Percentiles rank a stretch among this genome's conserved stretches.
These are phyloP conservation scores for Sungouiozyma intestinalis DNA, from an alignment of 805 yeast species.

Conservation along the genomic window DNA sequence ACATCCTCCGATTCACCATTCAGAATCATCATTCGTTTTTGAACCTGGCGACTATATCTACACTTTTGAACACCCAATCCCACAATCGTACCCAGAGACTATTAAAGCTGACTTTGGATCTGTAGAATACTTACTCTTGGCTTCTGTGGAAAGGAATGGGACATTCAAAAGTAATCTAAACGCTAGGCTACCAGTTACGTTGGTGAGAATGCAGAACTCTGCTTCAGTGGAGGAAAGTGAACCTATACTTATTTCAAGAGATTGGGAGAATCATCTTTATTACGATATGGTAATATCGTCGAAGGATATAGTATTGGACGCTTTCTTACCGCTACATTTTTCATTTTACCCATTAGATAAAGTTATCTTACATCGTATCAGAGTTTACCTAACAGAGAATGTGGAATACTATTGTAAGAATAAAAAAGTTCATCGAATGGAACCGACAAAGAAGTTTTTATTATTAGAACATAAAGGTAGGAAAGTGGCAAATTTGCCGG, in stretches of 20 bases:
- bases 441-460: slow-evolving; percentile 74
- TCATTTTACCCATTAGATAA: slow-evolving; percentile 80
- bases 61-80: slow-evolving; percentile 83
- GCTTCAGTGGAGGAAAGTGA: slow-evolving; percentile 79
- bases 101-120: slow-evolving; percentile 71
- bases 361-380: slow-evolving; percentile 70
- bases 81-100: slow-evolving; percentile 74
- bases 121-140: slow-evolving; percentile 61
- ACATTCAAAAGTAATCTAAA: slow-evolving; percentile 70
- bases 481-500: slow-evolving; percentile 26
- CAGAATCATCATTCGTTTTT: slow-evolving; percentile 37
- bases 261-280: slow-evolving; percentile 87
- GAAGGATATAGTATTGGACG: slow-evolving; percentile 75
- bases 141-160: slow-evolving; percentile 64
- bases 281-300: slow-evolving; percentile 90
- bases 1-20: background rate
- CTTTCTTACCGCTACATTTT: slow-evolving; percentile 75
- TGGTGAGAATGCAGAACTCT: slow-evolving; percentile 71
- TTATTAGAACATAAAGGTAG: slow-evolving; percentile 72
- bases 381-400: slow-evolving; percentile 81
- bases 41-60: slow-evolving; percentile 86
- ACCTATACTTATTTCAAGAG: slow-evolving; percentile 81
- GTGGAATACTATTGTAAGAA: slow-evolving; percentile 81
- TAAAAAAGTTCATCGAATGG: slow-evolving; percentile 83
- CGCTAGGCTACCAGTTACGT: slow-evolving; percentile 51